Evolutionary conservation across 1,284 basidiomycete species (phyloP), one percentile per base, ranked within the genome.

Genomic region (Amylostereum areolatum): DNA sequence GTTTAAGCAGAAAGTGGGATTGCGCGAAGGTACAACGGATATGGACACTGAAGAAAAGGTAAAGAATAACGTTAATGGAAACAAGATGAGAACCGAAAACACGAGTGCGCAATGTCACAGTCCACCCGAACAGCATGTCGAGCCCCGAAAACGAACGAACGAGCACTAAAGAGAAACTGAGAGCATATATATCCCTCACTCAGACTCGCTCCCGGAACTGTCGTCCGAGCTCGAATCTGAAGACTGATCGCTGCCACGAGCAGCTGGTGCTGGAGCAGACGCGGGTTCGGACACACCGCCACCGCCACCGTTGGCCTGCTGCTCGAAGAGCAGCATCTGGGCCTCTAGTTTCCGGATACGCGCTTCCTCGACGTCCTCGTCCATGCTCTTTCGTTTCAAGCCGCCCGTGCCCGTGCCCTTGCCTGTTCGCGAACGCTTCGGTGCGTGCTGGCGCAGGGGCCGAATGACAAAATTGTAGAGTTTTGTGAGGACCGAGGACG

Each of bases 391-490:
- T 53, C 90, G 83, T 64, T 92, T 90, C 47, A 91, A 71, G 3
- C 91, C 91, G 45, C 92, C 92, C 3, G 89, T 92, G 1, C 88
- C 87, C 0, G 85, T 85, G 36, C 87, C 84, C 62, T 85, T 91
- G 58, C 79, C 83, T 34, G 77, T 79, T 50, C 81, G 78, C 55
- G 71, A 79, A 42, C 85, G 82, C 65, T 86, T 88, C 32, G 75
- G 74, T 8, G 67, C 67, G 5, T 77, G 71, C 37, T 77, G 76
- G 37, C 79, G 77, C 54, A 84, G 66, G 1, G 86, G 89, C 18
- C 89, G 81, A 53, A 94, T 78, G 54, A 97, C 95, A 61, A 91
- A 92, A 68, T 95, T 94, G 75, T 97, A 97, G 29, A 97, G 77
- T 69, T 92, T 91, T 49, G 86, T 85, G 44, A 97, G 79, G 31